Percentiles rank a stretch among this genome's conserved stretches.
These are phyloP conservation scores for Verticillium isaacii DNA, from an alignment of 2,329 filamentous ascomycete species.

Conservation along the genomic window DNA sequence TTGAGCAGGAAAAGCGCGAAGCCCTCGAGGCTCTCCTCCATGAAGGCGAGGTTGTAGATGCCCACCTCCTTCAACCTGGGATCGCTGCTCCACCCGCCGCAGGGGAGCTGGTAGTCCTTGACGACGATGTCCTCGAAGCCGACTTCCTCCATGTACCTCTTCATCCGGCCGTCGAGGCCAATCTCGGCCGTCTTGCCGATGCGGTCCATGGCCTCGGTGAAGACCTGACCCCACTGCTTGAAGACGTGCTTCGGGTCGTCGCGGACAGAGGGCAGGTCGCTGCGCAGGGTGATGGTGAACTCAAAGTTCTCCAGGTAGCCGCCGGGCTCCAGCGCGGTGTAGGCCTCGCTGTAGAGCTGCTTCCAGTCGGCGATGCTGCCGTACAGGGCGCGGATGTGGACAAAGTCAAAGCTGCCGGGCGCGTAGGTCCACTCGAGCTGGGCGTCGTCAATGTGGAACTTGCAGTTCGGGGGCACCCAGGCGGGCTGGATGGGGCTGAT, in stretches of 20 bases:
- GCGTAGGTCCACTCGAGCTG: constrained; percentile 39
- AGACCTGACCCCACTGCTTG: constrained; percentile 19
- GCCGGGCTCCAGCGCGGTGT: constrained; percentile 50
- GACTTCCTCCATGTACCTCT: constrained; percentile 13
- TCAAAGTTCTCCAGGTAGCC: constrained; percentile 35
- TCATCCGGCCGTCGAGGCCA: constrained; percentile 14
- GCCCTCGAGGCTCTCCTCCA: constrained; percentile 21
- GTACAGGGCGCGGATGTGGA: constrained; percentile 54
- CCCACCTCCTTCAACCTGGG: constrained; percentile 7
- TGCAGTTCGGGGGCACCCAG: constrained; percentile 38
- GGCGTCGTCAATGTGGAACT: constrained; percentile 30
- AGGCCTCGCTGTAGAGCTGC: constrained; percentile 44
- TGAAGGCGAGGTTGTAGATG: constrained; percentile 15
- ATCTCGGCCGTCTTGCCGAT: constrained; percentile 16
- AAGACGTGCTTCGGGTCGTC: constrained; percentile 19
- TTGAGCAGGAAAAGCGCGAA: constrained; percentile 21
- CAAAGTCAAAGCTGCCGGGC: constrained; percentile 47
- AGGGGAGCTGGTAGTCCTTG: constrained; percentile 8
- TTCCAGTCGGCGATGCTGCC: constrained; percentile 54
- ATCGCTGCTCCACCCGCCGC: constrained; percentile 11
- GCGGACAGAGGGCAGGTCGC: constrained; percentile 15
- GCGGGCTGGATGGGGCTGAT: constrained; percentile 51
- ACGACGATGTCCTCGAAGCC: constrained; percentile 15
- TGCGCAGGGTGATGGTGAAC: constrained; percentile 16
- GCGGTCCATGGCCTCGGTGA: constrained; percentile 16